Evolutionary conservation across 2,329 filamentous ascomycete genomes (phyloP).

Genomic region (Colletotrichum sp.): DNA sequence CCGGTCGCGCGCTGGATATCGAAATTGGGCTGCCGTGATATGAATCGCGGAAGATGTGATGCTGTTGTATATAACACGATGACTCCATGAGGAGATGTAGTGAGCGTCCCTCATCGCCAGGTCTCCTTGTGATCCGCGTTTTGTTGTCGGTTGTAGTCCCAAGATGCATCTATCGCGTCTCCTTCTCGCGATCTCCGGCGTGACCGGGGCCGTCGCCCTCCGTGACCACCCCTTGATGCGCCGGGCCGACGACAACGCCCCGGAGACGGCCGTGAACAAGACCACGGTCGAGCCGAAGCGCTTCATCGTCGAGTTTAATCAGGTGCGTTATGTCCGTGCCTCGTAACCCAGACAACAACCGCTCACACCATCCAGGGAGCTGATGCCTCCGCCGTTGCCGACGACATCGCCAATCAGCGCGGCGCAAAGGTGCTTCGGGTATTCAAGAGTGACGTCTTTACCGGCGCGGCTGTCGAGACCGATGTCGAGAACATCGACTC

Average conservation of each 20-base stretch:
- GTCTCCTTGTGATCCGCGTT: background rate
- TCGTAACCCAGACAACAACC: background rate
- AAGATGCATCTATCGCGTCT: background rate
- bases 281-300: constrained; percentile 6
- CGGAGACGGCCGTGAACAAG: constrained; percentile 1
- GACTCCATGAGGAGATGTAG: background rate
- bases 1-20: background rate
- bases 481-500: constrained; percentile 18
- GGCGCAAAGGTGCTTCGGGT: constrained; percentile 19
- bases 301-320: constrained; percentile 17
- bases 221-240: background rate
- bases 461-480: constrained; percentile 19
- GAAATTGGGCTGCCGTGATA: background rate
- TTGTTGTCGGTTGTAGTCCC: background rate
- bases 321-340: background rate
- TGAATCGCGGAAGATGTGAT: background rate
- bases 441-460: constrained; percentile 33
- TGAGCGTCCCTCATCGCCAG: background rate
- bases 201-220: background rate
- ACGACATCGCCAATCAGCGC: background rate
- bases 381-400: background rate
- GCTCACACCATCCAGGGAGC: background rate
- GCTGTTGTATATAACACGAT: background rate
- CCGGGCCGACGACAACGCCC: constrained; percentile 2
- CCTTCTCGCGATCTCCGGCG: background rate